A percentile compares a stretch with the other conserved stretches of the same genome.
These are phyloP conservation scores for Pleurotus tuber-regium DNA, from an alignment of 768 basidiomycete species.

Conservation along the genomic window DNA sequence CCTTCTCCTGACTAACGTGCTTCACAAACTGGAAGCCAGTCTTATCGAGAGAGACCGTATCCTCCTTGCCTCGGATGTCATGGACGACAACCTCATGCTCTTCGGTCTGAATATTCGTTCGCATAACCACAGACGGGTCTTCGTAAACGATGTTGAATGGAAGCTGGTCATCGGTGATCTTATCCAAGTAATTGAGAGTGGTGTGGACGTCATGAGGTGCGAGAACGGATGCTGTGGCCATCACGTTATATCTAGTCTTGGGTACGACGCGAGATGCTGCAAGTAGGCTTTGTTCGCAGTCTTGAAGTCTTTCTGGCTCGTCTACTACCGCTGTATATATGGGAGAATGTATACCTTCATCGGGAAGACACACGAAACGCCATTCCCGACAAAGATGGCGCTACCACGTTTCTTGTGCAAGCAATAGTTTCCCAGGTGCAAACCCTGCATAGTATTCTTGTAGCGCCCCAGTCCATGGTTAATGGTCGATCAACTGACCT, in stretches of 20 bases:
- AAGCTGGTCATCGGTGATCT: neutral
- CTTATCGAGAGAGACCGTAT: slow-evolving; percentile 26
- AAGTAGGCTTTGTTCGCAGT: no score
- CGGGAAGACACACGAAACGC: no score
- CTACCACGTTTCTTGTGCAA: no score
- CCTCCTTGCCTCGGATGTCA: slow-evolving; percentile 33
- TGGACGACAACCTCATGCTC: slow-evolving; percentile 23
- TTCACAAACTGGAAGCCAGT: slow-evolving; percentile 33
- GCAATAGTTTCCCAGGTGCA: no score
- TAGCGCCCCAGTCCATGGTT: no score
- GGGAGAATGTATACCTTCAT: no score
- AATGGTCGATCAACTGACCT: no score
- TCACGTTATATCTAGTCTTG: neutral
- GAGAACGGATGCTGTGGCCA: slow-evolving; percentile 7
- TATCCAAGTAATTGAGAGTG: slow-evolving; percentile 3
- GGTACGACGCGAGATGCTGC: no score
- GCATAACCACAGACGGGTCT: slow-evolving; percentile 8
- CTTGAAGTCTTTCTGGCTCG: no score
- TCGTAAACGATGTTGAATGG: slow-evolving; percentile 15
- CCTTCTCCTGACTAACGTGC: slow-evolving; percentile 20
- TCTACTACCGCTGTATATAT: no score
- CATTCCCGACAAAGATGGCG: no score
- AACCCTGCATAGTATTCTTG: no score
- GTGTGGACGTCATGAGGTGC: neutral
- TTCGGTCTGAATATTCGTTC: slow-evolving; percentile 22